Base-by-base conservation (phyloP, 164 flowering plant species). In the Berberis vulgaris region DNA sequence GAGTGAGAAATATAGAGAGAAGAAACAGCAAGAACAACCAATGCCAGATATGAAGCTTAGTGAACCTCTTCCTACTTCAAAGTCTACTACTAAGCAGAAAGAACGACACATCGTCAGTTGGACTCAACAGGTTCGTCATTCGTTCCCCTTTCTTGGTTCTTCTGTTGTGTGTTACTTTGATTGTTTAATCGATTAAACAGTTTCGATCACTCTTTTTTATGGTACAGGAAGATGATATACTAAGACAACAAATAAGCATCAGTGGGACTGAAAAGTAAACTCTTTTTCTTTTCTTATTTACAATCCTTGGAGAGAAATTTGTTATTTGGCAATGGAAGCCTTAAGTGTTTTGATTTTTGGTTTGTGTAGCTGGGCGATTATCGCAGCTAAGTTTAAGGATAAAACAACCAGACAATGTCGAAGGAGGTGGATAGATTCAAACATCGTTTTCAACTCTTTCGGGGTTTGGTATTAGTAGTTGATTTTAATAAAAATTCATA, bases 371-470 rank as follows among this genome's bases (percentile, higher is more conserved):
- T 94, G 96, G 98, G 74, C 91, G n/a, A 74, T 84, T 66, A 87
- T 94, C 66, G 95, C 96, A 1, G 81, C 91, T 0, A 86, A 88
- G 58, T 90, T 94, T 70, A 86, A 87, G 74, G 96, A 90, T 76
- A 94, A 94, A 72, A 90, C 96, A 9, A 86, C 91, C 42, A 82
- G 97, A 54, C 97, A 93, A 78, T 90, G 97, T 72, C 80, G 97
- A 73, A 84, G 98, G 78, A 88, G 98, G 98, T 92, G 43, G 61
- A 26, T 2, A 11, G 7, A 41, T 59, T 59, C 26, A 26, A 26
- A 26, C 26, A 26, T 26, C 26, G 26, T 26, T 26, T 2, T 3
- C 7, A 47, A 10, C 9, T 7, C n/a, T 44, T 49, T 38, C 5
- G 3, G 40, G 3, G 57, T 54, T 53, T 1, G 26, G 38, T 57